Conservation (phyloP, 306 rosid species). For the Abrus pulchellus region DNA sequence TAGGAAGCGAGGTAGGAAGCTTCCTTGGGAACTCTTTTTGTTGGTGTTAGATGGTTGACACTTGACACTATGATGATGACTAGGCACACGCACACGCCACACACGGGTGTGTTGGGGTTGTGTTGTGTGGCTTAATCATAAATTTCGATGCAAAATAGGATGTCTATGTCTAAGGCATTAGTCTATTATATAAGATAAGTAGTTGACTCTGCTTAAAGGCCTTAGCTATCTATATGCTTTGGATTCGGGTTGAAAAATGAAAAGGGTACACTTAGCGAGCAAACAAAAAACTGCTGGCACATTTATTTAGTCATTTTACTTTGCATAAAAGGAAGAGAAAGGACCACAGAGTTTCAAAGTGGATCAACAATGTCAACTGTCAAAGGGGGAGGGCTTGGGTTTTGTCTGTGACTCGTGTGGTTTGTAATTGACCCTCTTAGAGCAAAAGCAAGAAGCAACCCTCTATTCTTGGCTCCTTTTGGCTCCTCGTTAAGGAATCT, state of each 20-base stretch:
- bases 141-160: conserved; percentile 20
- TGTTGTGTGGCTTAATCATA: conserved; percentile 25
- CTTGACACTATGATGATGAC: conserved; percentile 25
- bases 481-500: conserved; percentile 91
- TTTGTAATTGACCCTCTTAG: conserved; percentile 56
- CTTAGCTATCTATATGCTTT: neutral
- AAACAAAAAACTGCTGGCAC: conserved; percentile 47
- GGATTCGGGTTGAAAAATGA: conserved; percentile 68
- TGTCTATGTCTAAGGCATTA: neutral
- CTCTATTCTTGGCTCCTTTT: conserved; percentile 46
- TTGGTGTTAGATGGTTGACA: conserved; percentile 55
- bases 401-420: conserved; percentile 42
- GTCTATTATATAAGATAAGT: conserved; percentile 16
- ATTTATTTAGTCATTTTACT: conserved; percentile 57
- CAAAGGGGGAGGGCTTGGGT: conserved; percentile 45
- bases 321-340: conserved; percentile 69
- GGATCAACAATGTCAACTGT: conserved; percentile 48
- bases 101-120: conserved; percentile 40
- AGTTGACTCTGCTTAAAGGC: conserved; percentile 65
- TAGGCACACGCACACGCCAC: conserved; percentile 13
- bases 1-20: conserved; percentile 70
- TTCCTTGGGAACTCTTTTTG: conserved; percentile 65
- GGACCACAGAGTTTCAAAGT: conserved; percentile 56
- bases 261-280: conserved; percentile 44
- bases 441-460: conserved; percentile 50